These are phyloP conservation scores for Tardiomyces depauwii DNA, from an alignment of 1,139 yeast species.

Conservation along the genomic window DNA sequence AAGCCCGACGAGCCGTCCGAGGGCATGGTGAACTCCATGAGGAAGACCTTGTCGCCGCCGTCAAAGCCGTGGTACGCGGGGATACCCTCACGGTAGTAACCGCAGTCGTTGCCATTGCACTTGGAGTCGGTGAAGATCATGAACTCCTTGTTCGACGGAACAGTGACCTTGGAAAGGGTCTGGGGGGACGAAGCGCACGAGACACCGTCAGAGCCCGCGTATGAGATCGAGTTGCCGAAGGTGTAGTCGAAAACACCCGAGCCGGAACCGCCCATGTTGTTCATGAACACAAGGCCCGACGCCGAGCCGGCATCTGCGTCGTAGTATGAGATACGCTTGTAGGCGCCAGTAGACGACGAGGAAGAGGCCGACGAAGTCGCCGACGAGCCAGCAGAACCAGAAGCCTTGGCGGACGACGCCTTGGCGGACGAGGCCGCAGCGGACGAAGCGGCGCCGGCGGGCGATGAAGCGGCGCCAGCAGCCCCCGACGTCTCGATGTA, in stretches of 20 bases:
- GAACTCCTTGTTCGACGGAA: slow-evolving; percentile 66
- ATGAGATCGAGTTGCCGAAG: slow-evolving; percentile 84
- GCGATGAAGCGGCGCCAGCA: not conserved
- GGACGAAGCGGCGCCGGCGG: slow-evolving; percentile 7
- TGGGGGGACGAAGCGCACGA: slow-evolving; percentile 52
- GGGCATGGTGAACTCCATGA: slow-evolving; percentile 91
- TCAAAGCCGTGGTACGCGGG: slow-evolving; percentile 88
- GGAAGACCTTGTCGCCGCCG: slow-evolving; percentile 64
- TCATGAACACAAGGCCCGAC: slow-evolving; percentile 69
- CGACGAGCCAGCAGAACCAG: slow-evolving; percentile 9
- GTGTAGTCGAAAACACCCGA: slow-evolving; percentile 78
- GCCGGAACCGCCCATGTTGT: slow-evolving; percentile 60
- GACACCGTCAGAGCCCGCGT: slow-evolving; percentile 62
- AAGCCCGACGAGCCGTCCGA: slow-evolving; percentile 28
- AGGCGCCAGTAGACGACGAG: slow-evolving; percentile 31
- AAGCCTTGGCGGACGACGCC: slow-evolving; percentile 9
- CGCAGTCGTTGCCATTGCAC: slow-evolving; percentile 63
- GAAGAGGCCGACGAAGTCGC: slow-evolving; percentile 9
- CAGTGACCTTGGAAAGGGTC: slow-evolving; percentile 49
- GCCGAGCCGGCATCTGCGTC: slow-evolving; percentile 43
- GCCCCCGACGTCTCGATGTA: not conserved
- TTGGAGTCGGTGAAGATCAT: slow-evolving; percentile 59
- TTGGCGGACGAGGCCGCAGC: slow-evolving; percentile 7
- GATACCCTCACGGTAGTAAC: slow-evolving; percentile 72
- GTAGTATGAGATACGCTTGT: slow-evolving; percentile 72